Base-by-base conservation (phyloP, 2,329 filamentous ascomycete species). In the Curvularia eragrostidis region DNA sequence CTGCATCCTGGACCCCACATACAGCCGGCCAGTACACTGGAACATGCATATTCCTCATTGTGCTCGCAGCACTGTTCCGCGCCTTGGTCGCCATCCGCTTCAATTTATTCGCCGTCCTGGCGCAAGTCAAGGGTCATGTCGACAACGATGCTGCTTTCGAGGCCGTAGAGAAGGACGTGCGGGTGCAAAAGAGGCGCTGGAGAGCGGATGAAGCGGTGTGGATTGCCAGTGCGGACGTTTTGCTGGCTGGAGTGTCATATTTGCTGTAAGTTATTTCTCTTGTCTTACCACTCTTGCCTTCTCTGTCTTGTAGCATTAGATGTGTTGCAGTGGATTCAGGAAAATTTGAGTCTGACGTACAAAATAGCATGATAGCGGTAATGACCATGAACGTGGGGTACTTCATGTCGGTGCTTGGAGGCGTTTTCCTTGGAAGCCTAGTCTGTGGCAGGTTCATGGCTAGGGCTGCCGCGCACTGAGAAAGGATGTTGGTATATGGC, bases 351-450 rank as follows among this genome's bases (percentile, higher is more conserved):
- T 26, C 18, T 30, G 10, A 30, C 30, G 26, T 6, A 43, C 8
- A 3, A 8, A 13, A n/a, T 64, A 96, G 92, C 49, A 96, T 96
- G 92, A 80, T 96, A 77, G 90, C 90, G 4, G 89, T 95, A 71
- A 96, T 94, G 91, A 93, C 90, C 0, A 85, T 92, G 82, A 94
- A 94, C 67, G 84, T 93, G 10, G 91, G 91, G 10, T 94, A 93
- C 73, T 93, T 93, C 73, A 77, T 91, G 50, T 92, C 90, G 0
- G 83, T 93, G 9, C 82, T 95, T 4, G 87, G 80, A 3, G 89
- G 89, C 7, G 85, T 89, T 1, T 97, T 97, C 70, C 69, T 95
- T 5, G 93, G 93, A 24, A 94, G 93, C 73, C 78, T 97, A 44
- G 83, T 86, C 0, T 84, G 93, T 58, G 91, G 91, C 18, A 85